Evolutionary conservation across 2,329 filamentous ascomycete genomes (phyloP).

Genomic region (Colletotrichum sp.): DNA sequence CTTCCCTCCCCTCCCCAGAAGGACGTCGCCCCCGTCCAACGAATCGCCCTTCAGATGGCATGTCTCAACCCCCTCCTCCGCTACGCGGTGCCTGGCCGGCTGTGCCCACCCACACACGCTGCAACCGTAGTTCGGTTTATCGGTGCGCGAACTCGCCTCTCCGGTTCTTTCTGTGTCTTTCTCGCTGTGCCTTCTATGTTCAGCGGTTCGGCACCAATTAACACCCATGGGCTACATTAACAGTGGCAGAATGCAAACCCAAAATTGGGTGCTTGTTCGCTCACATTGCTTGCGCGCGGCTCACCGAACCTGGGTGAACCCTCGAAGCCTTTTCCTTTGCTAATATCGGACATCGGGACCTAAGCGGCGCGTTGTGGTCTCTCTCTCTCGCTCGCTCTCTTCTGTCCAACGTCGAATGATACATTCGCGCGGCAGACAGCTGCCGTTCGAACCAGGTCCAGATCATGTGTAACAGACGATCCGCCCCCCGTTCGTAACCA

Average conservation of each 20-base stretch:
- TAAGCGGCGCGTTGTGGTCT: not conserved
- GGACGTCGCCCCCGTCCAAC: not conserved
- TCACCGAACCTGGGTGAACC: not conserved
- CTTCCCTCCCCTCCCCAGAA: not conserved
- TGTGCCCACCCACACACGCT: not conserved
- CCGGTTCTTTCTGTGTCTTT: not conserved
- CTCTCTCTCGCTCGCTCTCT: not conserved
- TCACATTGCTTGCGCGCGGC: not conserved
- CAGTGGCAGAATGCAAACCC: not conserved
- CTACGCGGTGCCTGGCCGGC: not conserved
- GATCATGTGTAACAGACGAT: not conserved
- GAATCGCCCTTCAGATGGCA: conserved; percentile 21
- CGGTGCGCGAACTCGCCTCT: not conserved
- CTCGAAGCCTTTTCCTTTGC: not conserved
- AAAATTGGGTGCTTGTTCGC: not conserved
- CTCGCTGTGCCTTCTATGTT: conserved; percentile 2
- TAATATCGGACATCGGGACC: not conserved
- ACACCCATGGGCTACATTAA: not conserved
- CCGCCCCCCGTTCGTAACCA: not conserved
- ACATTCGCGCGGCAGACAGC: not conserved
- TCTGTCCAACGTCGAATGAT: not conserved
- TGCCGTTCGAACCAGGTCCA: not conserved
- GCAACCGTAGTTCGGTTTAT: not conserved
- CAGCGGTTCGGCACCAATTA: not conserved
- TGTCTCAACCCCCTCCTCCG: conserved; percentile 5